Conservation (phyloP, 768 basidiomycete genomes). For the Podaxis sp. region DNA sequence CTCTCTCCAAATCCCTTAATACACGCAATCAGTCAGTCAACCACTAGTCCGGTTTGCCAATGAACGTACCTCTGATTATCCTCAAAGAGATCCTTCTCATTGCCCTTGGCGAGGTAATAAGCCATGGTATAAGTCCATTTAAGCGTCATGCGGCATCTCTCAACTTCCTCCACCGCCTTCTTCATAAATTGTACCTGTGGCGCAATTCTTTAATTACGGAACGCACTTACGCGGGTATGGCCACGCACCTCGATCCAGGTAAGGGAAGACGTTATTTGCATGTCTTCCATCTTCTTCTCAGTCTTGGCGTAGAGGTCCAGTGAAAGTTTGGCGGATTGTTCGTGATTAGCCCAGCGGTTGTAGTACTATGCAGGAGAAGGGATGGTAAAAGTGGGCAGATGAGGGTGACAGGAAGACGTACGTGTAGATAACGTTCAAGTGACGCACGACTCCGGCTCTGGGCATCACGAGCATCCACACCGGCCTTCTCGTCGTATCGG, state of each 20-base stretch:
- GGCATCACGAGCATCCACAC: conserved; percentile 85
- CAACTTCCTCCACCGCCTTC: conserved; percentile 92
- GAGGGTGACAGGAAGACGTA: conserved; percentile 38
- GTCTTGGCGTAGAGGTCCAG: conserved; percentile 91
- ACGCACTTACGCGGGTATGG: neutral
- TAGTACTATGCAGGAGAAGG: conserved; percentile 70
- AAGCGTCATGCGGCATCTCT: conserved; percentile 89
- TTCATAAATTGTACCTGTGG: conserved; percentile 83
- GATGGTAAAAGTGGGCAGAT: conserved; percentile 3
- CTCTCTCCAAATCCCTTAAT: conserved; percentile 83
- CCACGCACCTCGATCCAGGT: conserved; percentile 88
- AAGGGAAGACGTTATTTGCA: conserved; percentile 88
- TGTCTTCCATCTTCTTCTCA: conserved; percentile 99
- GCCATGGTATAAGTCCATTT: conserved; percentile 99
- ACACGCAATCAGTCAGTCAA: neutral
- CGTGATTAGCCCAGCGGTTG: conserved; percentile 99
- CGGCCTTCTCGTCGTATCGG: conserved; percentile 90
- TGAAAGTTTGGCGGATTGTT: conserved; percentile 97
- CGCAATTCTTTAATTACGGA: neutral
- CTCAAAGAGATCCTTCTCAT: conserved; percentile 94
- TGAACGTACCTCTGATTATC: conserved; percentile 84
- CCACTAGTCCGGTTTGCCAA: neutral
- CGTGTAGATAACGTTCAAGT: conserved; percentile 94
- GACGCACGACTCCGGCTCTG: conserved; percentile 89
- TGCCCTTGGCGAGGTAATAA: conserved; percentile 88